A percentile compares a stretch with the other conserved stretches of the same genome.
These are phyloP conservation scores for Priceomyces medius DNA, from an alignment of 805 yeast species.

Conservation along the genomic window DNA sequence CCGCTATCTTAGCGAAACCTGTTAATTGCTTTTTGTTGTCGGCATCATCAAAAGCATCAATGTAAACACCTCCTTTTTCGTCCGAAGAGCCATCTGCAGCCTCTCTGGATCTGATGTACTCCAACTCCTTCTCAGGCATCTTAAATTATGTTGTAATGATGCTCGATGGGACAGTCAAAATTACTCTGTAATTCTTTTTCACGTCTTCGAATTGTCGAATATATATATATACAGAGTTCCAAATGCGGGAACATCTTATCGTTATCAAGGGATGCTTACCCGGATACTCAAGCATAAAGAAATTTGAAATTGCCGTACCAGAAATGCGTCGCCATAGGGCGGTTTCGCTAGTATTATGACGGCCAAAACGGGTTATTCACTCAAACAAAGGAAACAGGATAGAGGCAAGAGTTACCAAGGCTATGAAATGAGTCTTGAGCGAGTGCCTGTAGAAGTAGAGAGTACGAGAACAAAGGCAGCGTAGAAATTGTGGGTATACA, in stretches of 20 bases:
- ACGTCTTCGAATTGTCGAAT: background rate
- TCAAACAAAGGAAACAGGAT: no score
- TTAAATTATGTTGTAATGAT: no score
- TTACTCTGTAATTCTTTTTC: background rate
- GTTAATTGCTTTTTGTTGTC: slow-evolving; percentile 19
- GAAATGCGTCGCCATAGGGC: background rate
- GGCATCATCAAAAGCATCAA: slow-evolving; percentile 24
- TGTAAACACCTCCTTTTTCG: slow-evolving; percentile 41
- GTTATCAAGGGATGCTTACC: background rate
- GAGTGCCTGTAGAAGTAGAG: no score
- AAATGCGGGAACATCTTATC: background rate
- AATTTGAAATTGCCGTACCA: background rate
- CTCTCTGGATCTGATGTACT: slow-evolving; percentile 38
- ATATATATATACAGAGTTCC: background rate
- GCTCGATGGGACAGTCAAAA: background rate
- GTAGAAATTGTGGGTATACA: no score
- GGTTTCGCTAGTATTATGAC: no score
- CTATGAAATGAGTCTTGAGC: no score
- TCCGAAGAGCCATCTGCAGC: slow-evolving; percentile 31
- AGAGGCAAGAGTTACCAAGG: no score
- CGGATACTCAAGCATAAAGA: background rate
- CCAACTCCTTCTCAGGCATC: slow-evolving; percentile 43
- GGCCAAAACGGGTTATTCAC: no score
- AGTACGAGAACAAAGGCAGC: no score
- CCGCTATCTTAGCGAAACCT: slow-evolving; percentile 23